Base-by-base conservation (phyloP, 352 stramenopile species). In the Phytophthora europaea region DNA sequence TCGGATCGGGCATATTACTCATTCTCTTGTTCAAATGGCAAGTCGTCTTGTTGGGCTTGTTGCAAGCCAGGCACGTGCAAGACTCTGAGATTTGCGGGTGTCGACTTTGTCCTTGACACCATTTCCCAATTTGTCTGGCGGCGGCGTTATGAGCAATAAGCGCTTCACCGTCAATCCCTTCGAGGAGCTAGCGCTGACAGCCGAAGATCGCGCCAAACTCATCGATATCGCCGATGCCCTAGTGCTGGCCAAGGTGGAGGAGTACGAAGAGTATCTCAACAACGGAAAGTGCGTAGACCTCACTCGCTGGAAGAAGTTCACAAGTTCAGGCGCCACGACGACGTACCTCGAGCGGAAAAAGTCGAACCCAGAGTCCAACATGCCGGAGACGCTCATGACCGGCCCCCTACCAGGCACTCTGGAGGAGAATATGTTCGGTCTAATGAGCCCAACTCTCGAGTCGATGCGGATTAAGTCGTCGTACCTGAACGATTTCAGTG, bases 371-470 rank as follows among this genome's bases (percentile, higher is more conserved):
- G 40, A 65, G 7, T 50, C 68, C 0, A 75, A 75, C 1, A 28
- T 82, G 20, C 59, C 73, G 0, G 43, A 60, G 18, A 23, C 70
- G 20, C 76, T 76, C 9, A 73, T 78, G 33, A 48, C 75, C 16
- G 76, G 79, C 1, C 59, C 76, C 2, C 50, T 83, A 4, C 54
- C 54, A 1, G 76, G 73, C 0, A 66, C 61, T 12, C 40, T 86
- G n/a, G 76, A 84, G 28, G 76, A 86, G 15, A 70, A 71, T 40
- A 79, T 86, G 77, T 83, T 81, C 51, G 79, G 79, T 22, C 38
- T 78, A 6, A 59, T 84, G 15, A 70, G 38, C 36, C 67, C 76
- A 16, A 81, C 71, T 1, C 36, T 72, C 0, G 68, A 84, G 20
- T 13, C 65, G 2, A 76, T 70, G 71, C 64, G 62, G 6, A 75